Evolutionary conservation across 495 filamentous ascomycete species (phyloP).

Genomic region (Tuber borchii): DNA sequence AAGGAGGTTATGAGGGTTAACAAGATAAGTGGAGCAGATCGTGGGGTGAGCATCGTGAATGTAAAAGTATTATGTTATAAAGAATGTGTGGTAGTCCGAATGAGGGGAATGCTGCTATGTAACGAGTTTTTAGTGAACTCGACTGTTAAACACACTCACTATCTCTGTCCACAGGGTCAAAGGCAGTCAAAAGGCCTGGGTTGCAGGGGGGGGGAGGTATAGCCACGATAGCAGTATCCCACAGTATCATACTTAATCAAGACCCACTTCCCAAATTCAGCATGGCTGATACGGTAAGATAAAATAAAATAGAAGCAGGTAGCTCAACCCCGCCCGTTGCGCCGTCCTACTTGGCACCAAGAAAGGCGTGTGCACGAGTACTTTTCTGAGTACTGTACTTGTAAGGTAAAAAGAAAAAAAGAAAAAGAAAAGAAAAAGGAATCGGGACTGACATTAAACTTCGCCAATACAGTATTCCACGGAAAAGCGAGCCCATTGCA

Average conservation of each 20-base stretch:
- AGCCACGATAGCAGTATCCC: background rate
- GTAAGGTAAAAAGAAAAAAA: background rate
- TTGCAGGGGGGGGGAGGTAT: background rate
- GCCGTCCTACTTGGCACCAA: background rate
- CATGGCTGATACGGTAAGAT: background rate
- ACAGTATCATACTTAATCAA: background rate
- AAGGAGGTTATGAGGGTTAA: background rate
- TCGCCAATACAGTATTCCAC: too few relatives aligned
- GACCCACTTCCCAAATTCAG: background rate
- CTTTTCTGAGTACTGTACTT: too few relatives aligned
- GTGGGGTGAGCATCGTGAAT: background rate
- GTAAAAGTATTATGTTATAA: background rate
- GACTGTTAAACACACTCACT: background rate
- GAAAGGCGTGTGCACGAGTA: background rate
- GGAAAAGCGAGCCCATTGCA: too few relatives aligned
- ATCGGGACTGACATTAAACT: too few relatives aligned
- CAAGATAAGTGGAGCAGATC: background rate
- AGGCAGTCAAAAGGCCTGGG: background rate
- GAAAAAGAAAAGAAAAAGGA: background rate
- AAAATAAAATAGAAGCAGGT: background rate
- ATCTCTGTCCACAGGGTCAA: background rate
- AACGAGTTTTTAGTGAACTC: too few relatives aligned
- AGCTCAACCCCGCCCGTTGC: background rate
- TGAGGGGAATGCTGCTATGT: background rate
- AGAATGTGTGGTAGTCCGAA: background rate